Evolutionary conservation across 306 rosid genomes (phyloP).

Genomic region (Gynostemma pentaphyllum): DNA sequence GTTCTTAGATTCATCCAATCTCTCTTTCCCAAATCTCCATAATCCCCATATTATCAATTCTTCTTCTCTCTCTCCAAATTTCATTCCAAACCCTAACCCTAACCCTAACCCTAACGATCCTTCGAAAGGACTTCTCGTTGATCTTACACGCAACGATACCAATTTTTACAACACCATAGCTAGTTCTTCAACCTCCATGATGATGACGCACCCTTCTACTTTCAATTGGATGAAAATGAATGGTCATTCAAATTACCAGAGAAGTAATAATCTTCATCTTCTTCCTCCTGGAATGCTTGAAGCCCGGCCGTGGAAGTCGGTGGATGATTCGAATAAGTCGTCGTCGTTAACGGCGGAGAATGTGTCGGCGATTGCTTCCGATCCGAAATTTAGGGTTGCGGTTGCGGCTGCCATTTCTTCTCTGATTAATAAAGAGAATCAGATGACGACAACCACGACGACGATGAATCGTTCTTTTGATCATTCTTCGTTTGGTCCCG

Average conservation of each 20-base stretch:
- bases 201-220: neutral
- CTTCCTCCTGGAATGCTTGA: neutral
- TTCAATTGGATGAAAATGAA: neutral
- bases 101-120: constrained; percentile 51
- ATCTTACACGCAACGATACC: constrained; percentile 36
- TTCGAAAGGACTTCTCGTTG: constrained; percentile 52
- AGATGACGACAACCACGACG: no score
- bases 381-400: constrained; percentile 79
- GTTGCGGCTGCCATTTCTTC: constrained; percentile 84
- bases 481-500: neutral
- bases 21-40: constrained; percentile 19
- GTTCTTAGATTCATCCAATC: constrained; percentile 46
- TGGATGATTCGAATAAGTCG: constrained; percentile 17
- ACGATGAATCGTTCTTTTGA: neutral
- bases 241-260: neutral
- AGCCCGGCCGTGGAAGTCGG: neutral
- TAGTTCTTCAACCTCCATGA: neutral
- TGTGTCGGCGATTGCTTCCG: constrained; percentile 66
- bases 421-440: constrained; percentile 51
- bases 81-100: constrained; percentile 20
- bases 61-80: constrained; percentile 11
- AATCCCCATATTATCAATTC: constrained; percentile 21
- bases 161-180: neutral
- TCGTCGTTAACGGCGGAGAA: constrained; percentile 27
- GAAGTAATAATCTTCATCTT: neutral